Percentiles rank a stretch among this genome's conserved stretches.
These are phyloP conservation scores for Geranomyces michiganensis DNA, from an alignment of 192 early-diverging fungal species.

Conservation along the genomic window DNA sequence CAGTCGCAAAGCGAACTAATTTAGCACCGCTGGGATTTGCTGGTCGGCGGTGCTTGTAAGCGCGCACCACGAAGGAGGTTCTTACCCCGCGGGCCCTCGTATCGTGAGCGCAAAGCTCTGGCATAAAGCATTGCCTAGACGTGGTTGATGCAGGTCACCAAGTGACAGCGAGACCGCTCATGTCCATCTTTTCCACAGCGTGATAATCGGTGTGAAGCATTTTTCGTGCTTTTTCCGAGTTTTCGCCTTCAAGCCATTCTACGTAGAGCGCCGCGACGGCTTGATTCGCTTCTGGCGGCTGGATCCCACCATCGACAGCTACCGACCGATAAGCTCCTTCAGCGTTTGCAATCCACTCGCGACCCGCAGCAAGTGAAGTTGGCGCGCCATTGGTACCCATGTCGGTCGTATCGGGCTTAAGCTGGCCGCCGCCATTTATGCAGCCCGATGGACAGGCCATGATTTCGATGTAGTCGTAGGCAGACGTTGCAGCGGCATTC, in stretches of 20 bases:
- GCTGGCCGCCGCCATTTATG: conserved; percentile 96
- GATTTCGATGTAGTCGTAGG: conserved; percentile 92
- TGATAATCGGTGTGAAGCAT: conserved; percentile 86
- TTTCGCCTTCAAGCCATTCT: conserved; percentile 74
- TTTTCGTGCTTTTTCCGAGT: conserved; percentile 59
- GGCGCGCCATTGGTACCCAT: neutral
- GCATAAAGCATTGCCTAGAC: neutral
- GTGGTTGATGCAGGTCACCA: conserved; percentile 55
- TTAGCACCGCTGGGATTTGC: too few relatives aligned
- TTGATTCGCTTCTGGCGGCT: conserved; percentile 71
- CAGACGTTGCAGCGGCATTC: neutral
- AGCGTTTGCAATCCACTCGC: conserved; percentile 74
- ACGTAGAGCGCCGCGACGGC: conserved; percentile 55
- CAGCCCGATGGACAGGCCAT: conserved; percentile 98
- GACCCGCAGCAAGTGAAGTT: conserved; percentile 38
- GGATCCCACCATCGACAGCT: conserved; percentile 30
- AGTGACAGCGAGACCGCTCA: conserved; percentile 78
- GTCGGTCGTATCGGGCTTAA: conserved; percentile 48
- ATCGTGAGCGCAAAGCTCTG: too few relatives aligned
- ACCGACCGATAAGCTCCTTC: conserved; percentile 69
- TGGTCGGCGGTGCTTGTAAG: too few relatives aligned
- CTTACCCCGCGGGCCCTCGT: too few relatives aligned
- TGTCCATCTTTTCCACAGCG: conserved; percentile 72
- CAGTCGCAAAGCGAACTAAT: too few relatives aligned
- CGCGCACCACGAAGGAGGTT: too few relatives aligned